Evolutionary conservation across 1,284 basidiomycete species (phyloP).

Genomic region (Ceratobasidium sp.): DNA sequence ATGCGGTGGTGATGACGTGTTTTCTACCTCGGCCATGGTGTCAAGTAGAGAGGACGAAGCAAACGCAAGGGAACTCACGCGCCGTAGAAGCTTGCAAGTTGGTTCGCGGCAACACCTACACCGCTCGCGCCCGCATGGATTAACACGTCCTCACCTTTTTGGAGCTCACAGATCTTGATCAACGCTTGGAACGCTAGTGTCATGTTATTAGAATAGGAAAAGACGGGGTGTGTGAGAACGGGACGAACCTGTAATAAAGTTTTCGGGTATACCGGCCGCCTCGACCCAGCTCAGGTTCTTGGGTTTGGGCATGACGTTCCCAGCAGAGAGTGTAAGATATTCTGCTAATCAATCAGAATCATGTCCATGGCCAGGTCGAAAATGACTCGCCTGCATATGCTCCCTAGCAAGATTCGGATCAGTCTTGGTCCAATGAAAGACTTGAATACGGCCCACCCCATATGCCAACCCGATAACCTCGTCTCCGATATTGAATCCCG

Average conservation of each 20-base stretch:
- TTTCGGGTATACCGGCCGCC: constrained; percentile 87
- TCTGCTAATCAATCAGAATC: constrained; percentile 72
- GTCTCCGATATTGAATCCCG: constrained; percentile 76
- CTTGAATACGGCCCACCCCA: constrained; percentile 61
- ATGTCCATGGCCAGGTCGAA: constrained; percentile 50
- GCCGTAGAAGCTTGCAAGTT: constrained; percentile 79
- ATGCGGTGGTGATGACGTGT: constrained; percentile 85
- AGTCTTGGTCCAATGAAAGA: background rate
- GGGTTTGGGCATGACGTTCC: constrained; percentile 82
- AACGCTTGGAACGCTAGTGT: constrained; percentile 82
- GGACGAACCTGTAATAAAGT: constrained; percentile 79
- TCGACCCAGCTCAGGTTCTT: constrained; percentile 80
- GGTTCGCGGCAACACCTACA: constrained; percentile 91
- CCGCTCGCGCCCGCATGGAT: constrained; percentile 92
- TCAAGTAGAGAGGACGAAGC: background rate
- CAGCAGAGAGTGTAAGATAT: constrained; percentile 76
- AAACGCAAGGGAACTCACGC: constrained; percentile 66
- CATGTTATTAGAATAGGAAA: background rate
- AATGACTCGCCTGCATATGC: constrained; percentile 66
- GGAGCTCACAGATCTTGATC: constrained; percentile 73
- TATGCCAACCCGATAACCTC: constrained; percentile 86
- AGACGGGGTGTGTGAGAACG: background rate
- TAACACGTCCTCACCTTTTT: constrained; percentile 79
- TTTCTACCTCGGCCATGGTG: constrained; percentile 58
- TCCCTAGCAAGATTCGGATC: constrained; percentile 54